phyloP scores from a whole-genome alignment of 805 yeast species.

The Blastobotrys muscicola region DNA sequence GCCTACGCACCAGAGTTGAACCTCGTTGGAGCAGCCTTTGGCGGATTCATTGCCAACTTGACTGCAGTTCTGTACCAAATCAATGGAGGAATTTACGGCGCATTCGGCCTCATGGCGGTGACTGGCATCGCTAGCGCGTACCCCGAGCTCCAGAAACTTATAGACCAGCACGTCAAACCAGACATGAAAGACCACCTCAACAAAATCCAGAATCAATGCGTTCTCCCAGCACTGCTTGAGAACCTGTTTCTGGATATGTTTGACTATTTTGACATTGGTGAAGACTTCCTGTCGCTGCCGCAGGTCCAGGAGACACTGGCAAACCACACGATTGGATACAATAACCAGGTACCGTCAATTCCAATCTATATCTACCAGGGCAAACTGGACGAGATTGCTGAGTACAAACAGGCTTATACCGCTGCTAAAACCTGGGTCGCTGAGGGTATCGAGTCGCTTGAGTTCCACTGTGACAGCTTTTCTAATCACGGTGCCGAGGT shows the following conservation, averaged over 20 bases:
- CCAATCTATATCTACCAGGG: conserved; percentile 20
- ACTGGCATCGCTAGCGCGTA: conserved; percentile 18
- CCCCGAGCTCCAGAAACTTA: conserved; percentile 9
- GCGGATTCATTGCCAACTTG: conserved; percentile 18
- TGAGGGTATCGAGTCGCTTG: too few relatives aligned
- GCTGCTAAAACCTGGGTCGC: too few relatives aligned
- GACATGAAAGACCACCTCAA: conserved; percentile 1
- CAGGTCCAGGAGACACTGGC: conserved; percentile 6
- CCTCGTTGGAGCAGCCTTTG: conserved; percentile 21
- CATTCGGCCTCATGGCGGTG: conserved; percentile 17
- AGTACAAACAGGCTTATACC: too few relatives aligned
- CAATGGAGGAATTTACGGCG: conserved; percentile 15
- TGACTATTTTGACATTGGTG: background rate
- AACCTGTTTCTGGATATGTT: conserved; percentile 1
- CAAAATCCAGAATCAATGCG: conserved; percentile 12
- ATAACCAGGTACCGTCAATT: conserved; percentile 7
- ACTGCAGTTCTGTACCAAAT: conserved; percentile 10
- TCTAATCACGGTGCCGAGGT: too few relatives aligned
- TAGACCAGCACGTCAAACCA: conserved; percentile 5
- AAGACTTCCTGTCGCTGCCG: conserved; percentile 9
- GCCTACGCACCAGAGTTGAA: conserved; percentile 19
- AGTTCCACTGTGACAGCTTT: too few relatives aligned
- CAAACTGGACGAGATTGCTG: conserved; percentile 14
- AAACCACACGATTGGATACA: conserved; percentile 12
- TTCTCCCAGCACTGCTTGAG: conserved; percentile 8